Evolutionary conservation across 2,329 filamentous ascomycete species (phyloP), one percentile per base, ranked within the genome.

Genomic region (Sordariomycetes sp.): DNA sequence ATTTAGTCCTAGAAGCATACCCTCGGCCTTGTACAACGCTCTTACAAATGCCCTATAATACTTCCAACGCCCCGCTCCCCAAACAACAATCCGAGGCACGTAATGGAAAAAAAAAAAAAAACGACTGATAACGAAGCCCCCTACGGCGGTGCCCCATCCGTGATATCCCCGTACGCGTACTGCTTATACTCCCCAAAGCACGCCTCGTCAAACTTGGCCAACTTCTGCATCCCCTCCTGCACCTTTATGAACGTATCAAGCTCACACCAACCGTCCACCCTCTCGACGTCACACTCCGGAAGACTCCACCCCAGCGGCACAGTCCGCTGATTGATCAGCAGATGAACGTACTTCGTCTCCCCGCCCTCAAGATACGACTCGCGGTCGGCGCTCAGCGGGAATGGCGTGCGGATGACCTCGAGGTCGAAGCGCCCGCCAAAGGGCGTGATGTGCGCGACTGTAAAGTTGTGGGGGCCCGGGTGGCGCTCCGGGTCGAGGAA

Each of bases 201-300:
- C 42, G 83, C 78, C 64, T 80, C 77, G 17, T 87, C 79, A 64
- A 79, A 90, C 63, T 79, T 69, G 3, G 85, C 84, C 60, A 76
- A 70, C 20, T 72, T 74, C 39, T 80, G 67, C 75, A 83, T 83
- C 60, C 70, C 72, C 59, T 81, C 74, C 70, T 86, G 82, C 5
- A 83, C 73, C 60, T 78, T 67, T 51, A 90, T 64, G 64, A 90
- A 90, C 0, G 83, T 83, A 2, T 76, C 75, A 54, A 90, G 67
- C 65, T 90, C 86, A 65, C 87, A 90, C 86, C 87, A 90, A 0
- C 87, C 87, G 67, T 90, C 87, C 51, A 83, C 78, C 4, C 87
- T 72, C 12, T 75, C 65, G 1, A 62, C 69, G 45, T 80, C 85
- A 63, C 87, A 90, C 59, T 82, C 79, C 1, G 78, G 69, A 60